A percentile compares a stretch with the other conserved stretches of the same genome.
These are phyloP conservation scores for Xylaria digitata DNA, from an alignment of 2,329 filamentous ascomycete genomes.

Conservation along the genomic window DNA sequence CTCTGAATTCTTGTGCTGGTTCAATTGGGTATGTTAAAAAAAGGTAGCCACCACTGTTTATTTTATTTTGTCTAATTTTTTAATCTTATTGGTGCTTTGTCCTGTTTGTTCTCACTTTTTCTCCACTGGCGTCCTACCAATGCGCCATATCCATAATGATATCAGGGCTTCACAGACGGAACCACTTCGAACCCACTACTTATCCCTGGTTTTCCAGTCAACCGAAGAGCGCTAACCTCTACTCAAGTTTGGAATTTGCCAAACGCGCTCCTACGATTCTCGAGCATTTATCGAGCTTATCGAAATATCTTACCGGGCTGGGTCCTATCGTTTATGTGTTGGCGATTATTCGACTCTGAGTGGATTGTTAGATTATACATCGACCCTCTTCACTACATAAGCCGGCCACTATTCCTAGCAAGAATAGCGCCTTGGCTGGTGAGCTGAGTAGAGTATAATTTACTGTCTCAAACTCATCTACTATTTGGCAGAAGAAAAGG, in stretches of 20 bases:
- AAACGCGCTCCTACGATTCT: not conserved
- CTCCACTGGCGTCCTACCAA: slow-evolving; percentile 35
- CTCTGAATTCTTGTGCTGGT: not conserved
- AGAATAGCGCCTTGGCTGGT: not conserved
- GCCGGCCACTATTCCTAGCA: not conserved
- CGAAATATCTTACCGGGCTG: not conserved
- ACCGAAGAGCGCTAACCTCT: slow-evolving; percentile 16
- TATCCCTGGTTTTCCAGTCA: not conserved
- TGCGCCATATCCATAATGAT: slow-evolving; percentile 24
- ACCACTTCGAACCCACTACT: slow-evolving; percentile 17
- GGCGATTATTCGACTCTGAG: not conserved
- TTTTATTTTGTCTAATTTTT: not conserved
- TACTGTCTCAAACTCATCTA: slow-evolving; percentile 4
- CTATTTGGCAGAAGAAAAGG: not conserved
- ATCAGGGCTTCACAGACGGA: slow-evolving; percentile 25
- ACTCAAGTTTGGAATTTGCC: not conserved
- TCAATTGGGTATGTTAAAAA: not conserved
- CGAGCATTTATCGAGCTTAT: not conserved
- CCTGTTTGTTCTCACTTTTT: slow-evolving; percentile 30
- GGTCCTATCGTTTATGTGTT: slow-evolving; percentile 3
- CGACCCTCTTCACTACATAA: slow-evolving; percentile 8
- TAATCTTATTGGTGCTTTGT: slow-evolving; percentile 10
- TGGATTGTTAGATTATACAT: slow-evolving; percentile 4
- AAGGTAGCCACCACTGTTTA: not conserved
- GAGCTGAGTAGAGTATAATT: not conserved